Evolutionary conservation across 2,329 filamentous ascomycete species (phyloP), one percentile per base, ranked within the genome.

Genomic region (Botryosphaeria dothidea): DNA sequence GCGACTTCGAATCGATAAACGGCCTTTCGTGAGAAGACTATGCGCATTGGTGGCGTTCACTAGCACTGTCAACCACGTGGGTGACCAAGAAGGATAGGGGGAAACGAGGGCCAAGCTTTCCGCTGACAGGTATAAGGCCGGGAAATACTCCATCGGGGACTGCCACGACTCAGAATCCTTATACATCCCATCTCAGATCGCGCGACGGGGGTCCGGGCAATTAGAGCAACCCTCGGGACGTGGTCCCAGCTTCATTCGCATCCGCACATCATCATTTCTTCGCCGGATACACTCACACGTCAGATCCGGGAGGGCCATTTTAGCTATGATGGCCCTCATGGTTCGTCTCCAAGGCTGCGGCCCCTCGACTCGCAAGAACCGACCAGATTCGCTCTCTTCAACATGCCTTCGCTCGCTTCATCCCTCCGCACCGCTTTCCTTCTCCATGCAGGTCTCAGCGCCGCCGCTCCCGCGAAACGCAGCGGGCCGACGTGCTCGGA

Each of bases 181-280:
- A 8, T 7, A 34, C 27, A 13, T 34, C 7, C 13, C 15, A 29
- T 15, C 17, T 9, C 31, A 6, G 29, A n/a, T 38, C 51, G 5
- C 19, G 51, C 19, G 51, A 38, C n/a, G 4, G 19, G 15, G 21
- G 36, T 29, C 52, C 34, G 52, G 19, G 13, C 52, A 13, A 19
- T 7, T 23, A 38, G 54, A 21, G 56, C 38, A n/a, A 5, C 25
- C 17, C 31, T 25, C 41, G 56, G n/a, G 3, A 38, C 56, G 2
- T 43, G 17, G 34, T 15, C 54, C 54, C 29, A 27, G 51, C 51
- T 57, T 21, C 46, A 31, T 25, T 25, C 25, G 4, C 27, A 21
- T 31, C 31, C 23, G 56, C 29, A 13, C 38, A 60, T 60, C 56
- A 45, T 60, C 56, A 60, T 60, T 60, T 60, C 13, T 31, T 34